Conservation (phyloP, 2,329 filamentous ascomycete genomes). For the Fusarium kyushuense region DNA sequence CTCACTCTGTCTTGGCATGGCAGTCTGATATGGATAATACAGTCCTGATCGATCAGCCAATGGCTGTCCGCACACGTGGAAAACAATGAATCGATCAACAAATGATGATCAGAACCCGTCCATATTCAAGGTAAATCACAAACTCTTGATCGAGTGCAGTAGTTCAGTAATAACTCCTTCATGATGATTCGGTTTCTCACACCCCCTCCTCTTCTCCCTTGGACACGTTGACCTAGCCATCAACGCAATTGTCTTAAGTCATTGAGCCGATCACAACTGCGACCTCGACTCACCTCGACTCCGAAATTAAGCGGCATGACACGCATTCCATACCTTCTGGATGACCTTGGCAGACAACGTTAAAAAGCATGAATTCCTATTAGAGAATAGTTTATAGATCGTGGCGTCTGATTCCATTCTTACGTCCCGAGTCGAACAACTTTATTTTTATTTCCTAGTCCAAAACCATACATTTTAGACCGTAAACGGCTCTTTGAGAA, state of each 20-base stretch:
- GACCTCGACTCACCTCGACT: slow-evolving; percentile 10
- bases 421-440: slow-evolving; percentile 13
- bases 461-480: slow-evolving; percentile 10
- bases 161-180: neutral
- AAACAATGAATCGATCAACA: slow-evolving; percentile 16
- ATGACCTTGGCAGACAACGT: neutral
- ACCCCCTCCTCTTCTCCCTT: slow-evolving; percentile 23
- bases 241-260: slow-evolving; percentile 22
- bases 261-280: slow-evolving; percentile 6
- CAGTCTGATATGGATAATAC: slow-evolving; percentile 16
- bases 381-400: neutral
- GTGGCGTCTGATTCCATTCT: slow-evolving; percentile 37
- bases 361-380: neutral
- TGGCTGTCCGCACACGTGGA: neutral
- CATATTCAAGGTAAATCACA: neutral
- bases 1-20: neutral
- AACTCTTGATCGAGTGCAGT: slow-evolving; percentile 1
- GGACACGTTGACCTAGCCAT: slow-evolving; percentile 15
- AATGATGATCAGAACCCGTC: neutral
- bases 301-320: slow-evolving; percentile 20
- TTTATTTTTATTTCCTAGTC: slow-evolving; percentile 12
- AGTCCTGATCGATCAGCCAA: neutral
- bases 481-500: slow-evolving; percentile 8
- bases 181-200: neutral
- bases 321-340: slow-evolving; percentile 16